phyloP scores from a whole-genome alignment of 345 rosid species.

The Raphanus raphanistrum region DNA sequence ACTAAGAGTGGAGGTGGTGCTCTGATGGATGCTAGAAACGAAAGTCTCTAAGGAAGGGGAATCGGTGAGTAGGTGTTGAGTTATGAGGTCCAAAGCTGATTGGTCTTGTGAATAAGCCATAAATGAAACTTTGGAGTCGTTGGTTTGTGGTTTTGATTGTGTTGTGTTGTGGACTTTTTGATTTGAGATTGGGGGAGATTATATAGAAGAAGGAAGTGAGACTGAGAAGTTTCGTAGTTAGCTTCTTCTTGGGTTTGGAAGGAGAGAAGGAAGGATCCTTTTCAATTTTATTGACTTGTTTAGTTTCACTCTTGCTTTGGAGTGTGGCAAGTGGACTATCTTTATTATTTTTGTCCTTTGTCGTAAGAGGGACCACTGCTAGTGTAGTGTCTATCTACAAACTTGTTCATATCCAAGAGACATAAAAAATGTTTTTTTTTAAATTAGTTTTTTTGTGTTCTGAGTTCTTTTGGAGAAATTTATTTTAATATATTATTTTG shows the following conservation, averaged over 20 bases:
- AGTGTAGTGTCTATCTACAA: background rate
- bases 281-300: background rate
- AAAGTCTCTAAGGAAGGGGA: conserved; percentile 49
- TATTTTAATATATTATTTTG: too few species aligned
- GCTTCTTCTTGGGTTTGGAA: conserved; percentile 2
- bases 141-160: conserved; percentile 4
- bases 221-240: conserved; percentile 22
- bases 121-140: background rate
- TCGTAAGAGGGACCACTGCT: background rate
- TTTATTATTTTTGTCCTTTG: background rate
- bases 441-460: too few species aligned
- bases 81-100: conserved; percentile 57
- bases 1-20: conserved; percentile 45
- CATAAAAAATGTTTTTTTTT: background rate
- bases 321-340: background rate
- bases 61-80: conserved; percentile 61
- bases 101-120: conserved; percentile 29
- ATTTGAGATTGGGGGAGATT: background rate
- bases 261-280: conserved; percentile 33
- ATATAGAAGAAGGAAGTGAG: conserved; percentile 26
- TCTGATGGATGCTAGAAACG: conserved; percentile 33
- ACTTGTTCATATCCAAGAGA: background rate
- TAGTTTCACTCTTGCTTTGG: background rate
- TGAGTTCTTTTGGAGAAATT: too few species aligned
- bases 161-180: background rate